phyloP scores from a whole-genome alignment of 2,329 filamentous ascomycete species.

The Cryphonectria nitschkei region DNA sequence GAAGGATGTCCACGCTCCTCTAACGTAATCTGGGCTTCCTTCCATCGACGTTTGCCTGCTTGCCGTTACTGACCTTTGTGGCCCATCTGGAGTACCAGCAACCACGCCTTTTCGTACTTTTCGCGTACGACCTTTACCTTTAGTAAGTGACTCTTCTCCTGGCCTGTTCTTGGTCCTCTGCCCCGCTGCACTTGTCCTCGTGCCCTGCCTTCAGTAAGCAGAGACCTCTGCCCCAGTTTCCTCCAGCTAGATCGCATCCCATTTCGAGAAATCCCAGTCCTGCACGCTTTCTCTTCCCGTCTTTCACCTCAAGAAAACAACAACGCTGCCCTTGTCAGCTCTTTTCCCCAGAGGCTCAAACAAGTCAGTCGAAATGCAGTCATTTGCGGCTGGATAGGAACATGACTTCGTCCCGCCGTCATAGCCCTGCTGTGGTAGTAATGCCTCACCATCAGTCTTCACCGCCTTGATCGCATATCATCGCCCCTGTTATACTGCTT shows the following conservation, averaged over 20 bases:
- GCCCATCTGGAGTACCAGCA: not conserved
- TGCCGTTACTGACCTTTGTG: not conserved
- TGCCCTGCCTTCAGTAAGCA: not conserved
- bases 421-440: not conserved
- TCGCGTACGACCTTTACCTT: not conserved
- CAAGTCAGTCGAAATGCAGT: not conserved
- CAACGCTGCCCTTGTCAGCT: not conserved
- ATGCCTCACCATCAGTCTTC: not conserved
- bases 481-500: not conserved
- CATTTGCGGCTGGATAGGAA: not conserved
- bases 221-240: not conserved
- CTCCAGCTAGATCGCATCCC: not conserved
- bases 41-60: not conserved
- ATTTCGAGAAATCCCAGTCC: not conserved
- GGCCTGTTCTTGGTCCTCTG: not conserved
- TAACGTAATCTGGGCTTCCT: not conserved
- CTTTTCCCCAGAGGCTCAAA: not conserved
- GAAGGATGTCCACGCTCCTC: not conserved
- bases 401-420: not conserved
- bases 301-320: not conserved
- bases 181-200: not conserved
- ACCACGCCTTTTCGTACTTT: not conserved
- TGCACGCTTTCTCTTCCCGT: not conserved
- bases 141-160: not conserved
- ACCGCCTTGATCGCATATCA: not conserved